These are phyloP conservation scores for Casaregolazyma lundiana DNA, from an alignment of 1,139 yeast species.

Conservation along the genomic window DNA sequence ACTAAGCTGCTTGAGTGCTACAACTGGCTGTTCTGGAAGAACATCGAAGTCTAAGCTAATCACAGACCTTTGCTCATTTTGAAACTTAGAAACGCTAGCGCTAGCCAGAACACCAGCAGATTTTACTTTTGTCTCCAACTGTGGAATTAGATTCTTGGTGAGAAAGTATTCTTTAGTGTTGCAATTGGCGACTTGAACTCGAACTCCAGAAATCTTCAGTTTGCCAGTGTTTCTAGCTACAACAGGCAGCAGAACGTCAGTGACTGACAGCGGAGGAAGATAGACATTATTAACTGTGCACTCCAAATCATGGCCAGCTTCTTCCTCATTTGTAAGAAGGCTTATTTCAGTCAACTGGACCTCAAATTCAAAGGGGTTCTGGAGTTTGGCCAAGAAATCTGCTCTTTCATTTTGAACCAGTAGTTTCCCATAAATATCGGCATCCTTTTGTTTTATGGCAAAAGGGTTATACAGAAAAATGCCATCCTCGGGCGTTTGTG, in stretches of 20 bases:
- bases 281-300: slow-evolving; percentile 26
- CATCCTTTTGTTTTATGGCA: slow-evolving; percentile 20
- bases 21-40: slow-evolving; percentile 61
- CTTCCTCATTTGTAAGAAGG: slow-evolving; percentile 25
- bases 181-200: slow-evolving; percentile 46
- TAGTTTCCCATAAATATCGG: slow-evolving; percentile 8
- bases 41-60: slow-evolving; percentile 35
- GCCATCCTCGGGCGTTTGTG: slow-evolving; percentile 12
- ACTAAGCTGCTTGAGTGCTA: slow-evolving; percentile 50
- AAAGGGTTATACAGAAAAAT: slow-evolving; percentile 42
- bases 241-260: slow-evolving; percentile 40
- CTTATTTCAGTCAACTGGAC: slow-evolving; percentile 54
- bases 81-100: slow-evolving; percentile 4
- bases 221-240: slow-evolving; percentile 43
- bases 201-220: slow-evolving; percentile 41
- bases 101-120: slow-evolving; percentile 28
- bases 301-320: slow-evolving; percentile 16
- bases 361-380: slow-evolving; percentile 79
- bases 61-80: slow-evolving; percentile 8
- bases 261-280: slow-evolving; percentile 41
- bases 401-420: slow-evolving; percentile 28
- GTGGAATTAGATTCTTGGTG: slow-evolving; percentile 24
- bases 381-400: slow-evolving; percentile 49
- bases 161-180: slow-evolving; percentile 34
- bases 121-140: slow-evolving; percentile 28